Percentiles rank a stretch among this genome's conserved stretches.
phyloP scores from a whole-genome alignment of 192 early-diverging fungal genomes.

The Allomyces arbusculus region DNA sequence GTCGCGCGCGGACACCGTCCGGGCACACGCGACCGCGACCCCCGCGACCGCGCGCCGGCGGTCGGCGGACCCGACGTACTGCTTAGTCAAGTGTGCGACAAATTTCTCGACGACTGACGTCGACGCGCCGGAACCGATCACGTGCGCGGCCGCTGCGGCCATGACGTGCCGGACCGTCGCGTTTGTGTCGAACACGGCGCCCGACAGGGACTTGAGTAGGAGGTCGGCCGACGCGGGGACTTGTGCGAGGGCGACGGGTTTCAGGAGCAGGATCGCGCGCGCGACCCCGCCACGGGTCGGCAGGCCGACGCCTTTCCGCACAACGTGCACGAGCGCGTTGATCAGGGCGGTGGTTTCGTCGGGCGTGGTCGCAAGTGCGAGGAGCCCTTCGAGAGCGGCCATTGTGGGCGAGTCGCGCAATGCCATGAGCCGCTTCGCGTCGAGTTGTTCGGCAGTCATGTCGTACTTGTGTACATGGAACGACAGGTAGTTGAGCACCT shows the following conservation, averaged over 20 bases:
- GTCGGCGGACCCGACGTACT: background rate
- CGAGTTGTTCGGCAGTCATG: background rate
- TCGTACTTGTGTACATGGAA: constrained; percentile 4
- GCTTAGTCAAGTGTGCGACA: background rate
- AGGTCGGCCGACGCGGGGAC: background rate
- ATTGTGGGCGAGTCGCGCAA: background rate
- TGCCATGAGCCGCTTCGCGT: background rate
- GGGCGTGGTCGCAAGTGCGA: background rate
- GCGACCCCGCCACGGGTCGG: constrained; percentile 2
- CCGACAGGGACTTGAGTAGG: background rate
- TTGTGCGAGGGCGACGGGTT: background rate
- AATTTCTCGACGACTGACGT: background rate
- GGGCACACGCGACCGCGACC: background rate
- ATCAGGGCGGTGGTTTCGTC: background rate
- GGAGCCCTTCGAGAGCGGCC: background rate
- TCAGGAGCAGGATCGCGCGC: constrained; percentile 1
- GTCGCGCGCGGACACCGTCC: background rate
- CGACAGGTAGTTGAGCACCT: constrained; percentile 2
- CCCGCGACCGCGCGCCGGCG: background rate
- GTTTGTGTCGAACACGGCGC: background rate
- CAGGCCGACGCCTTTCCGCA: constrained; percentile 3
- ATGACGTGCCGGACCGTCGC: background rate
- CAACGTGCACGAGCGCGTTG: background rate
- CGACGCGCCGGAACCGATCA: background rate
- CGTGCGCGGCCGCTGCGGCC: background rate